Conservation (phyloP, 1,139 yeast genomes). For the Geotrichum macrosporum region DNA sequence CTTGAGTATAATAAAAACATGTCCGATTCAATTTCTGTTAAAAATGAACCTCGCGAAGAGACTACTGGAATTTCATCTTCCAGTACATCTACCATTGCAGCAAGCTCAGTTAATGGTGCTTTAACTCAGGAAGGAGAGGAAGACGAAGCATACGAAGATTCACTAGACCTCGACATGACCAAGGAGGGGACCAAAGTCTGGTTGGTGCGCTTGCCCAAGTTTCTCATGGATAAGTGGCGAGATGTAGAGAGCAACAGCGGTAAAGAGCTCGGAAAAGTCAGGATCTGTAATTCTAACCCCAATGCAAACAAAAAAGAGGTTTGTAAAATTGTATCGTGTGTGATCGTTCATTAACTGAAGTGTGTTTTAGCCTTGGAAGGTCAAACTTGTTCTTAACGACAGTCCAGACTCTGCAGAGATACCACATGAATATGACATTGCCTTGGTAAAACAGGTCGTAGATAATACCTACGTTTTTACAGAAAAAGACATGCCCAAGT, state of each 20-base stretch:
- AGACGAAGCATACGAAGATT: conserved; percentile 41
- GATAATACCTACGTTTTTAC: conserved; percentile 77
- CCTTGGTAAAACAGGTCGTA: conserved; percentile 71
- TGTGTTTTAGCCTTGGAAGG: conserved; percentile 34
- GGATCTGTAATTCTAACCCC: conserved; percentile 52
- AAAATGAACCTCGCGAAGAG: conserved; percentile 5
- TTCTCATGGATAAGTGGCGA: conserved; percentile 78
- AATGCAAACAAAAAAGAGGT: conserved; percentile 40
- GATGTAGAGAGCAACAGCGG: conserved; percentile 57
- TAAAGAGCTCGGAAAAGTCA: conserved; percentile 74
- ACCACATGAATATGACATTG: conserved; percentile 81
- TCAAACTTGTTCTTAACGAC: conserved; percentile 41
- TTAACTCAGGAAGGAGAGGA: conserved; percentile 20
- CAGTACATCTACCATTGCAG: conserved; percentile 1
- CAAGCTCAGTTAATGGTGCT: conserved; percentile 3
- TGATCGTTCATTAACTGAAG: too few species aligned
- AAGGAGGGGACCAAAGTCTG: conserved; percentile 57
- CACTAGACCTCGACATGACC: conserved; percentile 41
- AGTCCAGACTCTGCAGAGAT: conserved; percentile 45
- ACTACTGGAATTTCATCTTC: neutral
- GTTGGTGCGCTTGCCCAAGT: conserved; percentile 87
- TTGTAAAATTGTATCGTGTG: too few species aligned
- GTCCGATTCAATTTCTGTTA: conserved; percentile 5
- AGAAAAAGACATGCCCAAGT: conserved; percentile 74
- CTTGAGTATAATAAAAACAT: neutral